Evolutionary conservation across 108 stramenopile genomes (phyloP), one percentile per base, ranked within the genome.

Genomic region (Stephanodiscus triporus): DNA sequence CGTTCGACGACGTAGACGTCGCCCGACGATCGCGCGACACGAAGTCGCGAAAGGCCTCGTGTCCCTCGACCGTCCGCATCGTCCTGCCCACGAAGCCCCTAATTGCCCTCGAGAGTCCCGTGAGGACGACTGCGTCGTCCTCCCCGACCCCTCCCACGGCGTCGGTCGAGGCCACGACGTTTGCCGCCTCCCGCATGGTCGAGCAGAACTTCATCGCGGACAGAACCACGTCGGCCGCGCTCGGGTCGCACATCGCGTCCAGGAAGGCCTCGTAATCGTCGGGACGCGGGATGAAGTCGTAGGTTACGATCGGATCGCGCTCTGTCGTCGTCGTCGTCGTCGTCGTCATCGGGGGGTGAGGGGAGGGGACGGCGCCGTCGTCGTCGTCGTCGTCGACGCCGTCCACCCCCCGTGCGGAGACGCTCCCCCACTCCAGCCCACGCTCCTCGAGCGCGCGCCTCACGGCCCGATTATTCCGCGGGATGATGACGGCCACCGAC

Each of bases 181-280:
- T 48, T 1, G 81, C 64, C 23, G 81, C 81, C 55, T 82, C 81
- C 54, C 70, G 56, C 17, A 82, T 66, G 9, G 81, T 82, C 49
- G 75, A 66, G 63, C 81, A 82, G 60, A 82, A 82, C 10, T 82
- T 82, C 72, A 72, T 65, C 11, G 62, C 72, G 7, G 81, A 82
- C 6, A 82, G 57, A 1, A 75, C 74, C 13, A 82, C 26, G 72
- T 82, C 75, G 34, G 81, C 75, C 9, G 81, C 69, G 30, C 49
- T 47, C 6, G 81, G 81, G 32, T 71, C 40, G 66, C 81, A 82
- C 16, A 82, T 59, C 3, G 55, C 59, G 48, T 59, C 50, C 1
- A 76, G 68, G 42, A 82, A 76, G 47, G 49, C 2, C 37, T 67
- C 43, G 56, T 82, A 82, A 37, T 49, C 61, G 17, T 50, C 53